Evolutionary conservation across 805 yeast species (phyloP).

Genomic region (Crinitomyces ghanaensis): DNA sequence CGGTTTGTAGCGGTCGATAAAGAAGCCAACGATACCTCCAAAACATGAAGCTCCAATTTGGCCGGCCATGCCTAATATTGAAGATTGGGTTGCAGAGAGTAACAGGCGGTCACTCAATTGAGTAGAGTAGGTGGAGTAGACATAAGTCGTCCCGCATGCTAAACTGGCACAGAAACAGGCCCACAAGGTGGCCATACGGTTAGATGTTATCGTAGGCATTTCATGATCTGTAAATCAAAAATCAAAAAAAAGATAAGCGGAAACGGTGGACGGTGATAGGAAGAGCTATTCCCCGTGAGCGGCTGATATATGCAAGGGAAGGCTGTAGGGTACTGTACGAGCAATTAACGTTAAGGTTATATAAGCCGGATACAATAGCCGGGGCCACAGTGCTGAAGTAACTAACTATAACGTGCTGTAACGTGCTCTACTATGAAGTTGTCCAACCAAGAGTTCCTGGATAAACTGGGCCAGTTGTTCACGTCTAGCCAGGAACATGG

Average conservation of each 20-base stretch:
- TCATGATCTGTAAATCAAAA: no score
- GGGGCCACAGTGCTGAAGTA: no score
- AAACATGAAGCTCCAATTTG: slow-evolving; percentile 47
- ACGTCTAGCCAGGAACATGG: slow-evolving; percentile 21
- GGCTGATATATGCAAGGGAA: no score
- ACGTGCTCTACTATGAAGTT: no score
- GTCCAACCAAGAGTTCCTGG: slow-evolving; percentile 20
- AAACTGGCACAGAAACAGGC: slow-evolving; percentile 13
- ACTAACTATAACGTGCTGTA: no score
- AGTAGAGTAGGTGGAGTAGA: slow-evolving; percentile 62
- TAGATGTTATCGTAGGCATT: slow-evolving; percentile 2
- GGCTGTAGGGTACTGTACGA: no score
- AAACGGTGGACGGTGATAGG: no score
- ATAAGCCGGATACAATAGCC: no score
- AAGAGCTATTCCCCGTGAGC: no score
- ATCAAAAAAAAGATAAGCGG: no score
- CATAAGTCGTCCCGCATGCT: slow-evolving; percentile 50
- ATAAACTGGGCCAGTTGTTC: slow-evolving; percentile 19
- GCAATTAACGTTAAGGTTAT: no score
- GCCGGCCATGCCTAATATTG: slow-evolving; percentile 51
- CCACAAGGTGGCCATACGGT: slow-evolving; percentile 9
- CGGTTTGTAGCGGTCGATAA: slow-evolving; percentile 16
- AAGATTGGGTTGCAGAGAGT: slow-evolving; percentile 50
- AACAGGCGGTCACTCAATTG: slow-evolving; percentile 47
- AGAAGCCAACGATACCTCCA: slow-evolving; percentile 17